Evolutionary conservation across 352 stramenopile genomes (phyloP).

Genomic region (Globisporangium uncinulatum): DNA sequence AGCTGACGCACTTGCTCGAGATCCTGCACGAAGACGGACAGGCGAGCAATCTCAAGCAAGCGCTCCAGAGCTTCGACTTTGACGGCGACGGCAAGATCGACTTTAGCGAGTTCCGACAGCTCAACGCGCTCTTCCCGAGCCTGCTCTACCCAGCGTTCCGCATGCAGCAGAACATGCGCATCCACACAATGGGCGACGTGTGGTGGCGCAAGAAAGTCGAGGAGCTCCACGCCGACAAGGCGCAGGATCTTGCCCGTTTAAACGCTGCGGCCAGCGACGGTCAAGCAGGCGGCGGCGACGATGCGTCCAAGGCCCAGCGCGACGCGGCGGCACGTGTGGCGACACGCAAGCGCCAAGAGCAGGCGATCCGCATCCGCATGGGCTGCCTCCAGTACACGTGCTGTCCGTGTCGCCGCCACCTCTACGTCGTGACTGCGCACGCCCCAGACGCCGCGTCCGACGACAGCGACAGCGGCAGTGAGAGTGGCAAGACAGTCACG

Average conservation of each 20-base stretch:
- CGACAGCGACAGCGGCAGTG: slow-evolving; percentile 2
- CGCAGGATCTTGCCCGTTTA: slow-evolving; percentile 29
- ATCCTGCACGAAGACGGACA: slow-evolving; percentile 59
- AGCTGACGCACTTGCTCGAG: slow-evolving; percentile 57
- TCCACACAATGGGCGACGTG: slow-evolving; percentile 52
- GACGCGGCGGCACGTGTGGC: slow-evolving; percentile 16
- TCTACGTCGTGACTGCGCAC: slow-evolving; percentile 52
- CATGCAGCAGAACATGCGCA: slow-evolving; percentile 71
- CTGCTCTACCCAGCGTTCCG: slow-evolving; percentile 64
- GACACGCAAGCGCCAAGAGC: slow-evolving; percentile 50
- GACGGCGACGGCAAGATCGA: slow-evolving; percentile 70
- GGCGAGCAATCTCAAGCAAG: slow-evolving; percentile 67
- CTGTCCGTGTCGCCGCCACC: slow-evolving; percentile 49
- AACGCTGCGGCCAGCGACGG: slow-evolving; percentile 19
- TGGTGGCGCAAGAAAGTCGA: slow-evolving; percentile 66
- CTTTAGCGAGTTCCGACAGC: slow-evolving; percentile 60
- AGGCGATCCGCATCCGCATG: slow-evolving; percentile 59
- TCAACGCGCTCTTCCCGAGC: slow-evolving; percentile 57
- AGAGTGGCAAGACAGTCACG: too few species aligned
- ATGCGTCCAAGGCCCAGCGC: slow-evolving; percentile 24
- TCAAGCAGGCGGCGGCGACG: slow-evolving; percentile 22
- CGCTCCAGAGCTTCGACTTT: slow-evolving; percentile 59
- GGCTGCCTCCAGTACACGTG: slow-evolving; percentile 60
- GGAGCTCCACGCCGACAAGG: slow-evolving; percentile 38
- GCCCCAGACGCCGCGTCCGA: slow-evolving; percentile 24